Evolutionary conservation across 257 asterid species (phyloP), one percentile per base, ranked within the genome.

Genomic region (Solanum acaule): DNA sequence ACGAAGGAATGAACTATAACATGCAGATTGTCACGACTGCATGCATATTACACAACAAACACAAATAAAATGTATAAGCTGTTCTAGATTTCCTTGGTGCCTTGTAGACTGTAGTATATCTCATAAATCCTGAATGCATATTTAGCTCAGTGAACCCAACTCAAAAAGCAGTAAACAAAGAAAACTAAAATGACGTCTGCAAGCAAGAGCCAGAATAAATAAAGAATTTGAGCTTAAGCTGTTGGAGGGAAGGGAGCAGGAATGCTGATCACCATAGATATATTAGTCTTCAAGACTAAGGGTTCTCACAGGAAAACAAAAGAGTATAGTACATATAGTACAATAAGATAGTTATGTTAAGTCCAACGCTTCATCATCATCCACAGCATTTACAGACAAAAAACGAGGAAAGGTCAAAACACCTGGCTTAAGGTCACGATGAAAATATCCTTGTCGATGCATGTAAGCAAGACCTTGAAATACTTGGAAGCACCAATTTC

Each of bases 361-460:
- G 63, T 42, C n/a, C 25, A 44, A 46, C 85, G 9, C 27, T 29
- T 18, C 86, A 46, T 49, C 61, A 78, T 25, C 68, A 81, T 29
- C 68, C 68, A 46, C 40, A 18, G 20, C 65, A 78, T 81, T 79
- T 29, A 81, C 31, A 46, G 65, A 79, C n/a, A 44, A 42, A 79
- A 77, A n/a, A n/a, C 20, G n/a, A 16, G 37, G 42, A 81, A 29
- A 49, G 27, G 67, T 29, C 84, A 77, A 88, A 33, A 85, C 79
- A 96, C 99, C 99, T 93, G 99, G 99, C 90, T 97, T 97, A 90
- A 97, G 98, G 93, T 97, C 99, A 86, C 99, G 98, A 86, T 97
- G 99, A 90, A 97, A 97, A 91, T 94, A 97, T 84, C 99, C 99
- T 83, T 94, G 98, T 87, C 94, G 98, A 88, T 97, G 99, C 89